A percentile compares a stretch with the other conserved stretches of the same genome.
phyloP scores from a whole-genome alignment of 2,329 filamentous ascomycete genomes.

The Xenoacremonium recifei region DNA sequence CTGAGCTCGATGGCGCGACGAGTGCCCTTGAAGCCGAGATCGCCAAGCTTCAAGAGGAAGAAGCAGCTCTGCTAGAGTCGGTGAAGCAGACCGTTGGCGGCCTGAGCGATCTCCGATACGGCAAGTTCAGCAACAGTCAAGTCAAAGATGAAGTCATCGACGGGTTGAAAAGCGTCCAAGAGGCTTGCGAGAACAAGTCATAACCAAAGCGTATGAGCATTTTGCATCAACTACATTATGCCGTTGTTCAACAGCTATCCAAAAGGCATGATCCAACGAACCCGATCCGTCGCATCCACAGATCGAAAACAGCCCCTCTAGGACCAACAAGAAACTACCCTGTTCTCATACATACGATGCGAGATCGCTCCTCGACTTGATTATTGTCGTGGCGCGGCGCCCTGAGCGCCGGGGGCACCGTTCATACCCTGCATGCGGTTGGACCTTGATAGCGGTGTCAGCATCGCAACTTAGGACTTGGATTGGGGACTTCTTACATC shows the following conservation, averaged over 20 bases:
- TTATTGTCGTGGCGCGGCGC: no score
- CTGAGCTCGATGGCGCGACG: slow-evolving; percentile 67
- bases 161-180: slow-evolving; percentile 56
- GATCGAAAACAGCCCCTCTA: no score
- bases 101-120: slow-evolving; percentile 81
- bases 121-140: slow-evolving; percentile 65
- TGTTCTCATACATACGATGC: no score
- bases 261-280: no score
- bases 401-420: slow-evolving; percentile 14
- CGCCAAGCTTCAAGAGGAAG: slow-evolving; percentile 62
- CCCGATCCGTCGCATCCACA: no score
- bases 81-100: slow-evolving; percentile 67
- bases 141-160: slow-evolving; percentile 66
- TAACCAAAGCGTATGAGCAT: slow-evolving; percentile 30
- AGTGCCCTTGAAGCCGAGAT: slow-evolving; percentile 68
- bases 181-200: slow-evolving; percentile 55
- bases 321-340: no score
- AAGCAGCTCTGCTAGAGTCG: slow-evolving; percentile 55
- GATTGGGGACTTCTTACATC: slow-evolving; percentile 57
- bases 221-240: no score
- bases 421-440: slow-evolving; percentile 32
- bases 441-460: slow-evolving; percentile 35
- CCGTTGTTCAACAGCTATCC: no score
- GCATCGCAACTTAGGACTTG: slow-evolving; percentile 4
- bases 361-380: no score